Conservation (phyloP, 768 basidiomycete species). For the Saitozyma podzolica region DNA sequence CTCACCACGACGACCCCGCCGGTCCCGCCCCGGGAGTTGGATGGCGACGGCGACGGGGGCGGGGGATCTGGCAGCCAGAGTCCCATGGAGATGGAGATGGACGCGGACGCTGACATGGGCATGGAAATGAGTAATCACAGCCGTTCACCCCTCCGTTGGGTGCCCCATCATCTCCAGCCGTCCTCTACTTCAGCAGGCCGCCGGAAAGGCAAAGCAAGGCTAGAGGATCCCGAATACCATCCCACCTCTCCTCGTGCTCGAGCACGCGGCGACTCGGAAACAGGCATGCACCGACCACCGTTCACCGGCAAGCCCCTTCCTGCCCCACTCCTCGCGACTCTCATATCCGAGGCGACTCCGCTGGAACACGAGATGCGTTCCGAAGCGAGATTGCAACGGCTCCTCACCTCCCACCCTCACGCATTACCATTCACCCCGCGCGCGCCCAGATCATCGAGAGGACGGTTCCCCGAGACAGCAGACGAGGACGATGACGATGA, state of each 20-base stretch:
- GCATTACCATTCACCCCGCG: constrained; percentile 42
- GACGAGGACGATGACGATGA: constrained; percentile 47
- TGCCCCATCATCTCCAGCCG: constrained; percentile 30
- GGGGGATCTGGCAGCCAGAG: too few relatives aligned
- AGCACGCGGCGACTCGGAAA: background rate
- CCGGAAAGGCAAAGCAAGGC: constrained; percentile 42
- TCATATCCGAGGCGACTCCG: constrained; percentile 41
- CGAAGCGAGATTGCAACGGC: constrained; percentile 42
- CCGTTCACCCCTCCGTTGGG: constrained; percentile 28
- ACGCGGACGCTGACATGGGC: background rate
- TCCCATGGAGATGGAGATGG: too few relatives aligned
- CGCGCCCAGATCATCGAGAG: constrained; percentile 28
- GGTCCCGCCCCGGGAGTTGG: background rate
- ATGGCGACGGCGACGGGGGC: background rate
- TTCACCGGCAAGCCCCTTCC: constrained; percentile 41
- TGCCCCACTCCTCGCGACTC: constrained; percentile 36
- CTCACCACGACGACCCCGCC: constrained; percentile 41
- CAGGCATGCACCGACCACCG: constrained; percentile 9
- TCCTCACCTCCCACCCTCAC: constrained; percentile 36
- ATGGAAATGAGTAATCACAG: background rate
- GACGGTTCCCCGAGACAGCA: constrained; percentile 44
- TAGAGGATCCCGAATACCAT: constrained; percentile 20
- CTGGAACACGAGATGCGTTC: constrained; percentile 45
- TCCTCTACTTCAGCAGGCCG: constrained; percentile 1
- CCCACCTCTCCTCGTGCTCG: too few relatives aligned